Evolutionary conservation across 2,329 filamentous ascomycete genomes (phyloP).

Genomic region (Verticillium longisporum): DNA sequence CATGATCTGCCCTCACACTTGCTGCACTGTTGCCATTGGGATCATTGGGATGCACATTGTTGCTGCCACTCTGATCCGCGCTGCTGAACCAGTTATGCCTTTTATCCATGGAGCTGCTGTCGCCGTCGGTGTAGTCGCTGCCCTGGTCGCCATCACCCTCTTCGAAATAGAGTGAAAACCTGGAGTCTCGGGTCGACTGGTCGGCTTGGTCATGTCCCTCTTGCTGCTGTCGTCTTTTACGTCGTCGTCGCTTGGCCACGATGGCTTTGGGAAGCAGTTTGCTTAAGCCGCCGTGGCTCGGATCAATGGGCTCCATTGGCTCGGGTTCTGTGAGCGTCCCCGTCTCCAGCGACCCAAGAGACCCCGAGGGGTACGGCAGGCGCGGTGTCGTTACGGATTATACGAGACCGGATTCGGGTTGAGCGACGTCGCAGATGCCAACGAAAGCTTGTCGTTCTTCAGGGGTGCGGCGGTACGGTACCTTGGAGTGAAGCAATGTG

Average conservation of each 20-base stretch:
- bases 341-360: neutral
- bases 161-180: neutral
- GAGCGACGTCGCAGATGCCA: neutral
- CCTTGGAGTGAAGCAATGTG: too few species aligned
- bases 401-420: neutral
- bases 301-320: neutral
- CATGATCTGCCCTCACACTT: slow-evolving; percentile 21
- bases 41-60: neutral
- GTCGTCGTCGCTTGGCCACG: slow-evolving; percentile 37
- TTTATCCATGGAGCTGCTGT: slow-evolving; percentile 15
- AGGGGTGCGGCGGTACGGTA: too few species aligned
- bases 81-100: slow-evolving; percentile 14
- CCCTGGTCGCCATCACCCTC: neutral
- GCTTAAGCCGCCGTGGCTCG: slow-evolving; percentile 27
- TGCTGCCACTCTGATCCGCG: neutral
- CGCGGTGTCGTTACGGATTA: neutral
- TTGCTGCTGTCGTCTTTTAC: slow-evolving; percentile 32
- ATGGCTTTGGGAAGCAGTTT: slow-evolving; percentile 49
- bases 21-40: slow-evolving; percentile 28
- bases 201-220: slow-evolving; percentile 22
- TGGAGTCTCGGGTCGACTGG: neutral
- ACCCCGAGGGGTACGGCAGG: neutral
- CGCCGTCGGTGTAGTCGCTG: slow-evolving; percentile 1
- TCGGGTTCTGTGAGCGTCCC: neutral
- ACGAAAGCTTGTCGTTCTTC: too few species aligned